Conservation (phyloP, 2,329 filamentous ascomycete genomes). For the Emergomyces orientalis region DNA sequence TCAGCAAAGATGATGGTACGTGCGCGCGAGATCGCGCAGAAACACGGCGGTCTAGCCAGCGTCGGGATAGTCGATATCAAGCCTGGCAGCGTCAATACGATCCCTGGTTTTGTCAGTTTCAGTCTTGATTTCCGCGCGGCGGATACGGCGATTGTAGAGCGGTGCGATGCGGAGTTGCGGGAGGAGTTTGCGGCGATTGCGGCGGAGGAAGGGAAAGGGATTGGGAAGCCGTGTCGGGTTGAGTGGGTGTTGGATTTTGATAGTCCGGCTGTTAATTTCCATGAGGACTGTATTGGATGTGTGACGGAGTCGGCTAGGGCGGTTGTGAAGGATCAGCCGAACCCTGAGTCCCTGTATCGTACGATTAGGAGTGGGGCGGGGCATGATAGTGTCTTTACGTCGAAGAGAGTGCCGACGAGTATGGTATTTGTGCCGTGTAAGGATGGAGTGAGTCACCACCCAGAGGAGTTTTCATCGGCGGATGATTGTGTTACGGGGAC, state of each 20-base stretch:
- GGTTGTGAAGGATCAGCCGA: constrained; percentile 44
- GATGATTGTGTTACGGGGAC: constrained; percentile 52
- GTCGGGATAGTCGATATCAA: constrained; percentile 60
- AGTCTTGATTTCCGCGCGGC: constrained; percentile 58
- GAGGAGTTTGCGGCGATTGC: constrained; percentile 53
- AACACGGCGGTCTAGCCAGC: constrained; percentile 53
- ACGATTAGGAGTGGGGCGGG: constrained; percentile 56
- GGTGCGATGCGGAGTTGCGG: constrained; percentile 49
- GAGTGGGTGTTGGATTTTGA: constrained; percentile 54
- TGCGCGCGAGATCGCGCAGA: constrained; percentile 53
- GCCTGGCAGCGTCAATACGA: constrained; percentile 64
- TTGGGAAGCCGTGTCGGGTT: constrained; percentile 45
- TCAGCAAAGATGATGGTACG: constrained; percentile 59
- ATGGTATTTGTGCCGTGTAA: constrained; percentile 60
- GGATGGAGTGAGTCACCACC: constrained; percentile 56
- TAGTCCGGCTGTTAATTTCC: constrained; percentile 53
- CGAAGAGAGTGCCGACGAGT: constrained; percentile 49
- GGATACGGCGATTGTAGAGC: constrained; percentile 47
- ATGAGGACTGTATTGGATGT: constrained; percentile 56
- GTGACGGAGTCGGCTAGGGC: constrained; percentile 52
- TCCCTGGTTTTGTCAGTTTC: constrained; percentile 59
- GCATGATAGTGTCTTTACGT: constrained; percentile 56
- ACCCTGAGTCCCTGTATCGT: constrained; percentile 37
- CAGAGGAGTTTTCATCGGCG: constrained; percentile 51
- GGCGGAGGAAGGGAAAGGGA: constrained; percentile 45